These are phyloP conservation scores for Fusarium camptoceras DNA, from an alignment of 2,329 filamentous ascomycete genomes.

Conservation along the genomic window DNA sequence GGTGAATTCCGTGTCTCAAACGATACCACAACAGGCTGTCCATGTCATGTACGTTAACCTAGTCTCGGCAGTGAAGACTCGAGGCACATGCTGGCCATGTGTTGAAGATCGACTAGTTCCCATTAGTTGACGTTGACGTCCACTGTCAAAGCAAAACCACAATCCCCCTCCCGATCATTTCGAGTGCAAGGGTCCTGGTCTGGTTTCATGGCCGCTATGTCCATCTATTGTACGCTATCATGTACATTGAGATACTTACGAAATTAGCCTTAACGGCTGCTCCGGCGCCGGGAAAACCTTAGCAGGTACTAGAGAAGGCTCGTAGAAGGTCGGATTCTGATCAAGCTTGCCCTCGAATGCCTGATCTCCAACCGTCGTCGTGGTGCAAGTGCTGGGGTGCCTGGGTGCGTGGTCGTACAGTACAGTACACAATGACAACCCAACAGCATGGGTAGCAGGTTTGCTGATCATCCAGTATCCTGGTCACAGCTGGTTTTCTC, in stretches of 20 bases:
- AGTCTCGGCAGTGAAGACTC: slow-evolving; percentile 10
- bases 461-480: slow-evolving; percentile 1
- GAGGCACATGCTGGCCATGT: slow-evolving; percentile 2
- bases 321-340: not conserved
- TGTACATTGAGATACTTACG: slow-evolving; percentile 21
- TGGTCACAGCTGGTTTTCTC: slow-evolving; percentile 3
- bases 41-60: slow-evolving; percentile 1
- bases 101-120: slow-evolving; percentile 23
- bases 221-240: slow-evolving; percentile 9
- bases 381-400: not conserved
- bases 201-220: slow-evolving; percentile 32
- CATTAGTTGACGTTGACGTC: slow-evolving; percentile 21
- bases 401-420: not conserved
- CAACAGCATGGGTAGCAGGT: not conserved
- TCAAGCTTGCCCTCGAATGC: not conserved
- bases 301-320: not conserved
- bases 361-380: not conserved
- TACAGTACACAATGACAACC: not conserved
- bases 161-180: slow-evolving; percentile 16
- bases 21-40: not conserved
- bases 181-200: slow-evolving; percentile 24
- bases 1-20: not conserved
- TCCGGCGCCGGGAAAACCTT: slow-evolving; percentile 1
- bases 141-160: slow-evolving; percentile 4
- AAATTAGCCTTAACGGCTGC: slow-evolving; percentile 15